A percentile compares a stretch with the other conserved stretches of the same genome.
These are phyloP conservation scores for Fraxinus paxiana DNA, from an alignment of 305 asterid species.

Conservation along the genomic window DNA sequence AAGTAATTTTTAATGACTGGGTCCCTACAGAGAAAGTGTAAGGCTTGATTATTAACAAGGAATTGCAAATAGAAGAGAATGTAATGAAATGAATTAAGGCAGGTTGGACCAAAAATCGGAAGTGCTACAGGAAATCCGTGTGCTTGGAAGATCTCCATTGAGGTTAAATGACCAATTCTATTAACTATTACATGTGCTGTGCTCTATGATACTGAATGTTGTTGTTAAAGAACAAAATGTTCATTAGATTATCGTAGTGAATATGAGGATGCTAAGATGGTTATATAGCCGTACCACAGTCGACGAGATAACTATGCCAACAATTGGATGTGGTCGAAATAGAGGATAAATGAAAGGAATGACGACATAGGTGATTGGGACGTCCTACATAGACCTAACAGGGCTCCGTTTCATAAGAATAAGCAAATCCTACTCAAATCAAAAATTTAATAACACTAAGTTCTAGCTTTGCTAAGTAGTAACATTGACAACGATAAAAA, in stretches of 20 bases:
- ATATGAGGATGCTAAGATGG: neutral
- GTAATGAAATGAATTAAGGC: neutral
- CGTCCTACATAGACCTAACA: neutral
- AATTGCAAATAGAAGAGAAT: neutral
- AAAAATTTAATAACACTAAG: neutral
- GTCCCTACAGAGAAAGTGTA: neutral
- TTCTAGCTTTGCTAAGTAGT: neutral
- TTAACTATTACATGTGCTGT: neutral
- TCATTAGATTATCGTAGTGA: neutral
- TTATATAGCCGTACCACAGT: neutral
- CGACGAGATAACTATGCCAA: neutral
- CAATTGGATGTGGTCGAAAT: neutral
- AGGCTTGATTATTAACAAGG: neutral
- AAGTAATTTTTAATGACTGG: neutral
- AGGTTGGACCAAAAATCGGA: neutral
- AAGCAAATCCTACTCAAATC: neutral
- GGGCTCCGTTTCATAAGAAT: neutral
- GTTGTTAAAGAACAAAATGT: neutral
- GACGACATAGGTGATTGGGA: neutral
- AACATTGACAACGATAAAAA: slow-evolving; percentile 22
- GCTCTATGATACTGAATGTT: neutral
- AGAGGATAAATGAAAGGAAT: neutral
- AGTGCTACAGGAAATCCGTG: neutral
- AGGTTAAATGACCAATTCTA: neutral
- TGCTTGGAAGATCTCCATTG: neutral